Conservation (phyloP, 495 filamentous ascomycete species). For the Chaetomium tenue region DNA sequence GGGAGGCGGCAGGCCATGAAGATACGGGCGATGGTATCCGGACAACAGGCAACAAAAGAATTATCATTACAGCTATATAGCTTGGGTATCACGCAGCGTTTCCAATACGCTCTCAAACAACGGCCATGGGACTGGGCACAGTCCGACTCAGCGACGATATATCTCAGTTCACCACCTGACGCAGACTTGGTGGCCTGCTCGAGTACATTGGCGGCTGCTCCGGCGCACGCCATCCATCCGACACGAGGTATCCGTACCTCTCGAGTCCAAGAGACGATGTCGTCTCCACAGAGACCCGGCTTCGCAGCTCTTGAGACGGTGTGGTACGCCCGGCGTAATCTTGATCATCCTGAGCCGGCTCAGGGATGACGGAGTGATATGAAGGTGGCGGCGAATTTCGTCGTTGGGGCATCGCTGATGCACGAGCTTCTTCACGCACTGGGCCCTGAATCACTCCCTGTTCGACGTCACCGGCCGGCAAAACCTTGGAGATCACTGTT, state of each 20-base stretch:
- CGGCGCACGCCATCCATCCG: constrained; percentile 30
- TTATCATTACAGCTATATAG: constrained; percentile 4
- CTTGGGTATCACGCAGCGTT: constrained; percentile 2
- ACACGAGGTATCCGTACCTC: constrained; percentile 24
- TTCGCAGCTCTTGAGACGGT: neutral
- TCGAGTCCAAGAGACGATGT: constrained; percentile 26
- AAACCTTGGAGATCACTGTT: neutral
- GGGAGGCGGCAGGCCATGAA: neutral
- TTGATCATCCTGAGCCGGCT: constrained; percentile 2
- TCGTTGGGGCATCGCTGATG: neutral
- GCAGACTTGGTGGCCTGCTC: constrained; percentile 27
- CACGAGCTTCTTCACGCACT: neutral
- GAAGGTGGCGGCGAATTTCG: constrained; percentile 19
- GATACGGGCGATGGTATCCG: neutral
- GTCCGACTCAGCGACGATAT: neutral
- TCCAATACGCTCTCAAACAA: neutral
- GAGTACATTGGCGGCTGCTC: constrained; percentile 25
- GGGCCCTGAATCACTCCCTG: constrained; percentile 5
- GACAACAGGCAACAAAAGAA: neutral
- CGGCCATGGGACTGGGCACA: neutral
- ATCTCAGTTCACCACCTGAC: neutral
- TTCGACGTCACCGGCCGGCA: constrained; percentile 11
- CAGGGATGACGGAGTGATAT: constrained; percentile 7
- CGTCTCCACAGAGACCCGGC: constrained; percentile 26
- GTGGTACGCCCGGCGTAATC: neutral